These are phyloP conservation scores for Aspergillus nanangensis DNA, from an alignment of 495 filamentous ascomycete genomes.

Conservation along the genomic window DNA sequence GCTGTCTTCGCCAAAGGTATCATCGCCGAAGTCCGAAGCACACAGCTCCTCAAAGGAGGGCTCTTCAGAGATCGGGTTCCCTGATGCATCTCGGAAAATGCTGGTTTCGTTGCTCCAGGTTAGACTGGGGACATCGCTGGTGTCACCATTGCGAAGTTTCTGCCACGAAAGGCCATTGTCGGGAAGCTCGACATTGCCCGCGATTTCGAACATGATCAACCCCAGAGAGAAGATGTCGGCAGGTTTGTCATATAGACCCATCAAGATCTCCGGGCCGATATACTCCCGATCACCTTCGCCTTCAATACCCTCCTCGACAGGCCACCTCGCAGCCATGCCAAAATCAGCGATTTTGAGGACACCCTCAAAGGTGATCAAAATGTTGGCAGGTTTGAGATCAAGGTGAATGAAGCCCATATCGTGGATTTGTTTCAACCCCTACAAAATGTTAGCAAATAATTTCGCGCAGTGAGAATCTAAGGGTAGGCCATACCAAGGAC, in stretches of 20 bases:
- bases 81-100: conserved; percentile 69
- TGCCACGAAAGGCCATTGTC: conserved; percentile 91
- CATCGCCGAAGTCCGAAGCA: conserved; percentile 43
- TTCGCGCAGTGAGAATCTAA: neutral
- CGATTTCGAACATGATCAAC: conserved; percentile 89
- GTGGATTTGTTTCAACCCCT: conserved; percentile 89
- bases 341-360: conserved; percentile 95
- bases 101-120: conserved; percentile 70
- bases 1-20: conserved; percentile 32
- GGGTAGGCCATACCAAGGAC: conserved; percentile 50
- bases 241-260: conserved; percentile 79
- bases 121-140: conserved; percentile 78
- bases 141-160: conserved; percentile 77
- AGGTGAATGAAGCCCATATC: conserved; percentile 85
- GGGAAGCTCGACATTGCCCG: conserved; percentile 84
- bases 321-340: conserved; percentile 81
- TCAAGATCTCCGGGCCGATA: conserved; percentile 86
- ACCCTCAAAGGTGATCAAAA: conserved; percentile 87
- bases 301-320: conserved; percentile 70
- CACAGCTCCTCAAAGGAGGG: conserved; percentile 49
- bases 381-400: conserved; percentile 92
- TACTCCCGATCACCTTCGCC: conserved; percentile 95
- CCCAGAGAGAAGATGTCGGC: conserved; percentile 92
- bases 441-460: conserved; percentile 37
- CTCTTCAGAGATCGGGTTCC: conserved; percentile 53